Percentiles rank a stretch among this genome's conserved stretches.
Evolutionary conservation across 2,329 filamentous ascomycete species (phyloP).

Genomic region (Magnaporthiopsis incrustans): DNA sequence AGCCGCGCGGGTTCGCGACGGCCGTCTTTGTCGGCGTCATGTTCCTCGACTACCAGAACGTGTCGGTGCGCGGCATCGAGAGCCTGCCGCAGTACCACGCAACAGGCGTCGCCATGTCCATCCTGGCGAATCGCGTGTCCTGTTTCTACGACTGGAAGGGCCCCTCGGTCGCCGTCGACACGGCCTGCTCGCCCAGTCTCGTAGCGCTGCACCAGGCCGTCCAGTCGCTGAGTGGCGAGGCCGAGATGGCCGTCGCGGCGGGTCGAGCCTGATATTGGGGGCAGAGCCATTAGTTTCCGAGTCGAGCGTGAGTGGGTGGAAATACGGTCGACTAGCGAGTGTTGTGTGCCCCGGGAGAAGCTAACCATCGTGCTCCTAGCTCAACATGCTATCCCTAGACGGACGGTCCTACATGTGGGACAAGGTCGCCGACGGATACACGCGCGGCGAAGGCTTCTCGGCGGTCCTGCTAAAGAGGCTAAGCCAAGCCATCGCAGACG

Average conservation of each 20-base stretch:
- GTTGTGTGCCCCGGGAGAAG: too few relatives aligned
- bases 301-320: background rate
- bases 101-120: conserved; percentile 19
- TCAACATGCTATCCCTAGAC: conserved; percentile 28
- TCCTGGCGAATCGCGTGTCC: conserved; percentile 25
- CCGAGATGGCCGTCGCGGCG: conserved; percentile 22
- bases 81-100: conserved; percentile 15
- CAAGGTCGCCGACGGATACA: conserved; percentile 38
- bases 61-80: conserved; percentile 4
- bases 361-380: conserved; percentile 18
- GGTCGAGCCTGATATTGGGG: conserved; percentile 27
- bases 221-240: conserved; percentile 24
- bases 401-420: conserved; percentile 35
- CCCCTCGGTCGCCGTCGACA: conserved; percentile 33
- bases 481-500: conserved; percentile 36
- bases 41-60: conserved; percentile 19
- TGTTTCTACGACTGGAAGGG: conserved; percentile 32
- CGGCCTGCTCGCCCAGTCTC: conserved; percentile 33
- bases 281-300: conserved; percentile 21
- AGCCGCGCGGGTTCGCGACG: conserved; percentile 16
- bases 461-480: conserved; percentile 38
- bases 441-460: conserved; percentile 41
- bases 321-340: too few relatives aligned
- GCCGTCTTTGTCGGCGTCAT: conserved; percentile 20
- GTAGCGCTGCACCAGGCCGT: conserved; percentile 30